Conservation (phyloP, 352 stramenopile genomes). For the Phytophthora meadii region DNA sequence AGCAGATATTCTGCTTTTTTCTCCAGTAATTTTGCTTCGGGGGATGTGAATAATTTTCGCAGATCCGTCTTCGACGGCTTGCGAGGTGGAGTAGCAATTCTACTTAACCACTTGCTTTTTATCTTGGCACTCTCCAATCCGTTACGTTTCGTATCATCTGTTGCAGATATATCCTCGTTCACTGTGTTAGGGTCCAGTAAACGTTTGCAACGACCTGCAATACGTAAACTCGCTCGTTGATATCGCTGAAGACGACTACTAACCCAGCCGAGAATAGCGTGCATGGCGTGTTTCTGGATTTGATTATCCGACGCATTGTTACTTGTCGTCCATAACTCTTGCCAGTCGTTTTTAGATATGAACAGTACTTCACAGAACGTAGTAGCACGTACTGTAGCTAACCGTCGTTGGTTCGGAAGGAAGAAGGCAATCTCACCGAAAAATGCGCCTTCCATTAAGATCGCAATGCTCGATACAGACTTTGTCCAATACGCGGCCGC, state of each 20-base stretch:
- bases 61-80: constrained; percentile 21
- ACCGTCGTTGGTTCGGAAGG: constrained; percentile 57
- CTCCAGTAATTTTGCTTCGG: constrained; percentile 58
- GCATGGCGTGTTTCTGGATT: constrained; percentile 59
- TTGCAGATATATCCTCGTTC: too few species aligned
- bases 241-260: constrained; percentile 51
- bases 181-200: neutral
- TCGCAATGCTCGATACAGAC: constrained; percentile 8
- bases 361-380: constrained; percentile 68
- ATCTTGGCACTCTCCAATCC: too few species aligned
- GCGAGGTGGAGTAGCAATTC: neutral
- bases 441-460: constrained; percentile 31
- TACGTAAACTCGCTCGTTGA: constrained; percentile 41
- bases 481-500: constrained; percentile 51
- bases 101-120: too few species aligned
- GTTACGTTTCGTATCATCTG: too few species aligned
- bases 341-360: constrained; percentile 65
- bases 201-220: constrained; percentile 47
- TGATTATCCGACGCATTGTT: constrained; percentile 48
- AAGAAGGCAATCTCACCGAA: constrained; percentile 82
- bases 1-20: constrained; percentile 55
- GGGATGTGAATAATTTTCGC: constrained; percentile 42
- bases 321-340: constrained; percentile 55
- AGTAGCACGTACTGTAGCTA: constrained; percentile 66
- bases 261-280: constrained; percentile 73